Conservation (phyloP, 495 filamentous ascomycete genomes). For the Podospora fimiseda region DNA sequence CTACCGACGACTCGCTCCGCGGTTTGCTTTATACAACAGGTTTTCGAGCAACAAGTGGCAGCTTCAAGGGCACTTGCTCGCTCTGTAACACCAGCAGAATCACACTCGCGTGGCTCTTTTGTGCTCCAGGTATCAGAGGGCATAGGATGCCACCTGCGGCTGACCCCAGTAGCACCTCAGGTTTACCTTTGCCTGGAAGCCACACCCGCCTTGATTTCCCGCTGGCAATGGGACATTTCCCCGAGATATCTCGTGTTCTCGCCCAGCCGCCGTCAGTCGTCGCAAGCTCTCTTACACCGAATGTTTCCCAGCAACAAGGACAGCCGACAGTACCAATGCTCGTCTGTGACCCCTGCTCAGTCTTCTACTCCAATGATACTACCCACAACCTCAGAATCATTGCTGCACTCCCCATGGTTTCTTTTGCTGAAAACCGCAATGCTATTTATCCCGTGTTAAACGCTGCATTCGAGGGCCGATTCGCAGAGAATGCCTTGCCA, state of each 20-base stretch:
- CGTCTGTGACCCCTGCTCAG: background rate
- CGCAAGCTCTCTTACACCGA: no score
- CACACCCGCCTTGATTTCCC: background rate
- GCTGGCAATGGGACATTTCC: background rate
- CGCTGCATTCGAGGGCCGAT: background rate
- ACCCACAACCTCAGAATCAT: background rate
- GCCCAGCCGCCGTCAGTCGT: background rate
- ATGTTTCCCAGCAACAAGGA: no score
- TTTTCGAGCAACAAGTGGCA: background rate
- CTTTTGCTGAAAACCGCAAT: background rate
- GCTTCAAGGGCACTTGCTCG: background rate
- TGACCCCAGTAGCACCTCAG: background rate
- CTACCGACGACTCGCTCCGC: background rate
- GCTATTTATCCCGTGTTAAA: no score
- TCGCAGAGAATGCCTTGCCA: background rate
- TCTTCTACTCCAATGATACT: background rate
- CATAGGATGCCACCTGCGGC: background rate
- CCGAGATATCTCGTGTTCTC: background rate
- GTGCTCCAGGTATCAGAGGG: background rate
- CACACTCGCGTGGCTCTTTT: background rate
- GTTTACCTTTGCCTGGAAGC: background rate
- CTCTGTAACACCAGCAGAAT: background rate
- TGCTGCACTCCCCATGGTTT: background rate
- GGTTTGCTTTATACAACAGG: background rate
- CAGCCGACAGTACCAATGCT: background rate